These are phyloP conservation scores for Fusarium sp. DNA, from an alignment of 2,329 filamentous ascomycete genomes.

Conservation along the genomic window DNA sequence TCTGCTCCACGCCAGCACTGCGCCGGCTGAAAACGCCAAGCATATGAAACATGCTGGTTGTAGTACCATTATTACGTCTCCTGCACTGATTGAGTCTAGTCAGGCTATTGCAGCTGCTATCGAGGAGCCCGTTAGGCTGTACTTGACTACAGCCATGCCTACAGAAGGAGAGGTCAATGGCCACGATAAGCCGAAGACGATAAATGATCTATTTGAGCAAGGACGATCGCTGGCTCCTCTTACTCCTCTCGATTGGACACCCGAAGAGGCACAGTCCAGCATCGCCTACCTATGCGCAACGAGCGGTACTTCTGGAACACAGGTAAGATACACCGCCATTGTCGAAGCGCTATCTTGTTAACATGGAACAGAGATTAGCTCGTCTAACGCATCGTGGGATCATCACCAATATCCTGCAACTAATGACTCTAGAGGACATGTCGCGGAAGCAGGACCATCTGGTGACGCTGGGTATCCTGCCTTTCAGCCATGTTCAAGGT, in stretches of 20 bases:
- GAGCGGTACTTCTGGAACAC: not conserved
- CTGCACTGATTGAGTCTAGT: not conserved
- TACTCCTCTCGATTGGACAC: not conserved
- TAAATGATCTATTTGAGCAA: not conserved
- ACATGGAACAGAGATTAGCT: not conserved
- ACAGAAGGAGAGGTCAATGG: not conserved
- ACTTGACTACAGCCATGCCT: not conserved
- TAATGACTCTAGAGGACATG: not conserved
- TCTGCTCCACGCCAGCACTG: not conserved
- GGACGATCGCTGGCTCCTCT: not conserved
- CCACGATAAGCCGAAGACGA: not conserved
- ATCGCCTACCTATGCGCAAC: not conserved
- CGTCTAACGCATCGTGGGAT: not conserved
- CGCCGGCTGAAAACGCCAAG: not conserved
- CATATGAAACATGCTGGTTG: not conserved
- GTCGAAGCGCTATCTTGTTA: not conserved
- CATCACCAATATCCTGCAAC: not conserved
- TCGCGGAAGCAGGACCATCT: not conserved
- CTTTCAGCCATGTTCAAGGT: not conserved
- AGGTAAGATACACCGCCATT: not conserved
- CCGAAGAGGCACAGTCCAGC: not conserved
- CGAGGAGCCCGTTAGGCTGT: fast-evolving
- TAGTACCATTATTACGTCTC: not conserved
- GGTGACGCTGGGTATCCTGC: not conserved
- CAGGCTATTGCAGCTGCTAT: not conserved